Percentiles rank a stretch among this genome's conserved stretches.
Conservation (phyloP, 768 basidiomycete species). For the Leccinellum rugosiceps region DNA sequence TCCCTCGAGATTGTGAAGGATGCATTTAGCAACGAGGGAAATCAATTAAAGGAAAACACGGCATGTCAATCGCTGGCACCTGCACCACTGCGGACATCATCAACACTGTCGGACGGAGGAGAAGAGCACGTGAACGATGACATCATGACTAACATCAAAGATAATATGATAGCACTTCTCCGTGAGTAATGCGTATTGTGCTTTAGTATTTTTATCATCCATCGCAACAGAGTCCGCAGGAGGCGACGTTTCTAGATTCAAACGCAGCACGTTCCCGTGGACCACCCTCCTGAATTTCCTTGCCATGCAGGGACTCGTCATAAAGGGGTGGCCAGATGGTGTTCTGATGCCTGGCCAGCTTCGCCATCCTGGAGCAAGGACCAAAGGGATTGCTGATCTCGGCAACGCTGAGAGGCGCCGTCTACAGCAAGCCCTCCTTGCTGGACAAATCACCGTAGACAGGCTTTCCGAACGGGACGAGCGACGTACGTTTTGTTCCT, state of each 20-base stretch:
- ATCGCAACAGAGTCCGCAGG: not conserved
- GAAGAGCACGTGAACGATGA: not conserved
- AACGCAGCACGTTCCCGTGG: not conserved
- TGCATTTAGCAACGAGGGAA: not conserved
- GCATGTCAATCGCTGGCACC: not conserved
- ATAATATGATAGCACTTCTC: not conserved
- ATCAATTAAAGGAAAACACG: not conserved
- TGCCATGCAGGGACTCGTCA: not conserved
- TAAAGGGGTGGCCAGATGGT: not conserved
- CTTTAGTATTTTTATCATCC: not conserved
- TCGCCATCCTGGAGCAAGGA: not conserved
- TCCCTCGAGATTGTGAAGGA: not conserved
- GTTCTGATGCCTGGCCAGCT: slow-evolving; percentile 2
- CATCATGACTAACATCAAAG: slow-evolving; percentile 1
- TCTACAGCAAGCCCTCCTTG: not conserved
- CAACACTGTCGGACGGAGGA: not conserved
- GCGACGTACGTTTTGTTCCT: not conserved
- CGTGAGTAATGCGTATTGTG: not conserved
- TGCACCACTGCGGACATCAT: not conserved
- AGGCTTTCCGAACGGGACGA: not conserved
- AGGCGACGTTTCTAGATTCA: not conserved
- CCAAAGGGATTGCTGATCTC: not conserved
- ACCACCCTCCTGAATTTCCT: not conserved
- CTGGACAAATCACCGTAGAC: not conserved
- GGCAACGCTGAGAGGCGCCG: not conserved